phyloP scores from a whole-genome alignment of 2,329 filamentous ascomycete genomes.

The Nigrospora sphaerica region DNA sequence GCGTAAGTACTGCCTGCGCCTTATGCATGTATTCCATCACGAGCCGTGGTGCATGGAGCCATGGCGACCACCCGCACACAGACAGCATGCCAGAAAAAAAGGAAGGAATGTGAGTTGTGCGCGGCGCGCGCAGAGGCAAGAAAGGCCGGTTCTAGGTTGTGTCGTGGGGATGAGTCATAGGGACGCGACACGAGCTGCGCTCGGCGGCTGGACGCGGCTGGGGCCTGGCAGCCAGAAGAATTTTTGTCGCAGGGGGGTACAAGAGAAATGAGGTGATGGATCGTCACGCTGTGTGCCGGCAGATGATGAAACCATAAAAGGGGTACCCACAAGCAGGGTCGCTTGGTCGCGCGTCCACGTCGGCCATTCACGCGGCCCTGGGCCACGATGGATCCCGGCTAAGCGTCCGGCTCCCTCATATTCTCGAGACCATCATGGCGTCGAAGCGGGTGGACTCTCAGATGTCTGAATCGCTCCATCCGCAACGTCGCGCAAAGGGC shows the following conservation, averaged over 20 bases:
- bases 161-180: neutral
- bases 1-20: too few species aligned
- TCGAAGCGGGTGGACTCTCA: neutral
- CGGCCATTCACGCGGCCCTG: conserved; percentile 3
- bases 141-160: neutral
- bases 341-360: neutral
- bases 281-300: conserved; percentile 4
- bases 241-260: conserved; percentile 1
- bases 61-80: too few species aligned
- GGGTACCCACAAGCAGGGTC: conserved; percentile 2
- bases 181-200: conserved; percentile 1
- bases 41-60: too few species aligned
- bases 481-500: too few species aligned
- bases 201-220: conserved; percentile 7
- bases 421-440: too few species aligned
- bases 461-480: neutral
- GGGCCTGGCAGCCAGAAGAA: conserved; percentile 2
- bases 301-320: conserved; percentile 7
- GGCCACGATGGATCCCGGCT: conserved; percentile 1
- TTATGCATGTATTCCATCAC: too few species aligned
- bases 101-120: too few species aligned
- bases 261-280: conserved; percentile 7
- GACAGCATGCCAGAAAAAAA: too few species aligned
- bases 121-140: too few species aligned
- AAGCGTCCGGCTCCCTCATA: too few species aligned